Evolutionary conservation across 176 grass and related monocot genomes (phyloP).

Genomic region (Triticum monococcum): DNA sequence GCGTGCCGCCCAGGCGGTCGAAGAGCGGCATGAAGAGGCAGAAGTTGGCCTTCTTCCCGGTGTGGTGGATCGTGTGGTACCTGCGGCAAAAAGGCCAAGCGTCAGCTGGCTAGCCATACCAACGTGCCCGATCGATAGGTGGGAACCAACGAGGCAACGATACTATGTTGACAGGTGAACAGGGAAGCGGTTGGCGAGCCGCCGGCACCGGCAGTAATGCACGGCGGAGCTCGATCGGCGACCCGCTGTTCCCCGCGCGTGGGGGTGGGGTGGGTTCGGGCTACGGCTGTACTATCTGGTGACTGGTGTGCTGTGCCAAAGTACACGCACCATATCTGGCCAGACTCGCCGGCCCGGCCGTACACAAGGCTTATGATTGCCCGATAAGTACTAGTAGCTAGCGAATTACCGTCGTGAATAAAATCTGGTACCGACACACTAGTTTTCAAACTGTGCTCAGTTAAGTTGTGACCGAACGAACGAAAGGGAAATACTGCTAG

Average conservation of each 20-base stretch:
- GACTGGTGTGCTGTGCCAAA: too few species aligned
- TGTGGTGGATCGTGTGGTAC: slow-evolving; percentile 88
- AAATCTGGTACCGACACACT: too few species aligned
- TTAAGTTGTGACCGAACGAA: too few species aligned
- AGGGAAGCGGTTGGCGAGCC: not conserved
- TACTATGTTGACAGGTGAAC: not conserved
- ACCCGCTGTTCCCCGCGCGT: too few species aligned
- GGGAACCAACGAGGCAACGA: not conserved
- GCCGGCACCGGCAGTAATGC: slow-evolving; percentile 1
- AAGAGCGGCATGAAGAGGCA: slow-evolving; percentile 99
- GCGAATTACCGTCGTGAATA: too few species aligned
- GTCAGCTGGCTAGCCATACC: not conserved
- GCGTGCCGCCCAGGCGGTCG: slow-evolving; percentile 76
- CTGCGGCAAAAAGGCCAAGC: slow-evolving; percentile 22
- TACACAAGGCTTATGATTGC: too few species aligned
- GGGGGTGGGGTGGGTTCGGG: too few species aligned
- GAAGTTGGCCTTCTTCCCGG: slow-evolving; percentile 66
- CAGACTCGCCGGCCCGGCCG: too few species aligned
- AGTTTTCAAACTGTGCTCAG: too few species aligned
- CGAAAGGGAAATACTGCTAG: too few species aligned
- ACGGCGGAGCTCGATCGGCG: too few species aligned
- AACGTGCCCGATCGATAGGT: not conserved
- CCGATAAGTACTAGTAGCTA: too few species aligned
- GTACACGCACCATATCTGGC: not conserved
- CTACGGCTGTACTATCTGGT: not conserved